These are phyloP conservation scores for Colletotrichum kahawae DNA, from an alignment of 2,329 filamentous ascomycete genomes.

Conservation along the genomic window DNA sequence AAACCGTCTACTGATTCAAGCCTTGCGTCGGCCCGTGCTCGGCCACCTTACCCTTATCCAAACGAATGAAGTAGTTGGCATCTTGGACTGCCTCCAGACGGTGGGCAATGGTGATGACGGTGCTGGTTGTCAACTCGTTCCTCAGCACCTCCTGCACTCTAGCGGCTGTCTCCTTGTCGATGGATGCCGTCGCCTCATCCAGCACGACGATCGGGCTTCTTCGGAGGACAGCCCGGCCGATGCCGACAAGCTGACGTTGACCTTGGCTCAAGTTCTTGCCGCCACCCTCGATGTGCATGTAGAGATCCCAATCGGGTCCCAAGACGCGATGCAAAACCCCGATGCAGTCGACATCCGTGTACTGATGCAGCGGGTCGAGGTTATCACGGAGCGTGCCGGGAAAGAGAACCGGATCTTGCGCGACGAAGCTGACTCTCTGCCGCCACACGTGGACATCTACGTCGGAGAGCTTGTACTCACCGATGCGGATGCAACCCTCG, in stretches of 20 bases:
- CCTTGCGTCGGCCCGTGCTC: constrained; percentile 48
- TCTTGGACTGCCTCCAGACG: constrained; percentile 66
- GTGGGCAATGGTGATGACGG: constrained; percentile 72
- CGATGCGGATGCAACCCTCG: constrained; percentile 58
- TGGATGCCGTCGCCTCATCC: constrained; percentile 70
- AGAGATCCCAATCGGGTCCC: constrained; percentile 50
- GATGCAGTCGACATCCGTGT: constrained; percentile 55
- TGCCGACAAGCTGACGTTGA: constrained; percentile 66
- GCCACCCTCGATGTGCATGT: constrained; percentile 60
- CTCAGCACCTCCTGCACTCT: constrained; percentile 63
- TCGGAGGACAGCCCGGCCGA: constrained; percentile 64
- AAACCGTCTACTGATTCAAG: neutral
- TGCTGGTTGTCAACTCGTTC: constrained; percentile 58
- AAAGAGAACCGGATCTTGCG: constrained; percentile 68
- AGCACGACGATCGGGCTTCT: constrained; percentile 65
- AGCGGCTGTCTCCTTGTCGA: constrained; percentile 63
- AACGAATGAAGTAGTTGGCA: constrained; percentile 58
- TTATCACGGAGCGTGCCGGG: constrained; percentile 66
- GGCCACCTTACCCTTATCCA: constrained; percentile 57
- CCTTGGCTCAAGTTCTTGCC: constrained; percentile 68
- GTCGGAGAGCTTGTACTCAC: constrained; percentile 54
- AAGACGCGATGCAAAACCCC: constrained; percentile 65
- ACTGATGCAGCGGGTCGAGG: constrained; percentile 70
- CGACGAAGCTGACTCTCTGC: constrained; percentile 65
- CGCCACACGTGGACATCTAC: constrained; percentile 62